phyloP scores from a whole-genome alignment of 441 rosid genomes.

The Melastoma candidum region DNA sequence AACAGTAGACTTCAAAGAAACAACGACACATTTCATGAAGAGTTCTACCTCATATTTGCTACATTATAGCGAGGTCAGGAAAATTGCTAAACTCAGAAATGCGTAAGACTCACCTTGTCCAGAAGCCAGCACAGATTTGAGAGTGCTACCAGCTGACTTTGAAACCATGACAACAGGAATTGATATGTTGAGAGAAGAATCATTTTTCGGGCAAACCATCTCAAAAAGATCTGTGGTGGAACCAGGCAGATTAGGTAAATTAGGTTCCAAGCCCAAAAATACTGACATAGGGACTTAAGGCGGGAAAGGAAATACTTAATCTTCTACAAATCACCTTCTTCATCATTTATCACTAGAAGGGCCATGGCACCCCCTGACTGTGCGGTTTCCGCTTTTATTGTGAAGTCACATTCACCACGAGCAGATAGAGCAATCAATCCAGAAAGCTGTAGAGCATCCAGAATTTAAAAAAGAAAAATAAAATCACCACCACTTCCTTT shows the following conservation, averaged over 20 bases:
- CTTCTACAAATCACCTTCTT: conserved; percentile 45
- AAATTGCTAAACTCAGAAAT: no score
- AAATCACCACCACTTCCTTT: no score
- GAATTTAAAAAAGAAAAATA: no score
- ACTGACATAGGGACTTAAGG: not conserved
- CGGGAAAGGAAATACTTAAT: no score
- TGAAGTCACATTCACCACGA: conserved; percentile 83
- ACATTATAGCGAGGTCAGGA: no score
- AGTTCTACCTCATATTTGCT: no score
- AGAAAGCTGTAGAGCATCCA: conserved; percentile 39
- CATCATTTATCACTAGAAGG: conserved; percentile 62
- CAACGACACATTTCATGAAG: no score
- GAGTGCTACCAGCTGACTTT: conserved; percentile 54
- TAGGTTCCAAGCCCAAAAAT: not conserved
- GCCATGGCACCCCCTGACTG: conserved; percentile 78
- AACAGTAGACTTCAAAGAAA: no score
- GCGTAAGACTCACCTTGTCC: conserved; percentile 33
- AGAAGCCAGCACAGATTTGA: conserved; percentile 40
- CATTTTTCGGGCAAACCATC: conserved; percentile 66
- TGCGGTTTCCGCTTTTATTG: conserved; percentile 60
- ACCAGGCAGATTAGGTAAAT: conserved; percentile 10
- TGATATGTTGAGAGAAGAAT: conserved; percentile 36
- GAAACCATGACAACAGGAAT: conserved; percentile 73
- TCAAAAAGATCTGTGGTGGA: conserved; percentile 42
- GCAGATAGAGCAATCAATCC: conserved; percentile 52